Conservation (phyloP, 2,329 filamentous ascomycete species). For the Colletotrichum sp. region DNA sequence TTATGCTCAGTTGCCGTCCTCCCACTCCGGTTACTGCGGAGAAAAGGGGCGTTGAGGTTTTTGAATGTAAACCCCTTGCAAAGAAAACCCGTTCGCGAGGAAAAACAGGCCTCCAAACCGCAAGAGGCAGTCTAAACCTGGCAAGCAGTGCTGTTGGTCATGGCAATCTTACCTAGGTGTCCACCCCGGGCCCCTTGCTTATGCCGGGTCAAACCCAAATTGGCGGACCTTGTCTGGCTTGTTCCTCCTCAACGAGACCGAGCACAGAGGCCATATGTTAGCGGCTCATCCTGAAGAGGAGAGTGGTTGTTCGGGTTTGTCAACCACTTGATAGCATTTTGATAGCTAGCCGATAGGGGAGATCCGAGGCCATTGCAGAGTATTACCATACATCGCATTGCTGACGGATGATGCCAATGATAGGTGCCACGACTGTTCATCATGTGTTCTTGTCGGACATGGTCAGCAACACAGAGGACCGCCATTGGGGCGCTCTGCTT, state of each 20-base stretch:
- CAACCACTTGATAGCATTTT: not conserved
- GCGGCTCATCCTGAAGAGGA: not conserved
- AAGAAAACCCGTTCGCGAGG: not conserved
- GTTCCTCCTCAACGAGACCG: not conserved
- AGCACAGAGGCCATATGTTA: not conserved
- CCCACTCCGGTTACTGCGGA: not conserved
- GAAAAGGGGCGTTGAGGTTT: not conserved
- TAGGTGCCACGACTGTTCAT: slow-evolving; percentile 12
- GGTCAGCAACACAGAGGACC: not conserved
- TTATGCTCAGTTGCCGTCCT: not conserved
- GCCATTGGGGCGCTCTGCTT: slow-evolving; percentile 5
- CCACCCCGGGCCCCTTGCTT: not conserved
- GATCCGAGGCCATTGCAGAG: not conserved
- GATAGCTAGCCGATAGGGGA: not conserved
- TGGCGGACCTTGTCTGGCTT: not conserved
- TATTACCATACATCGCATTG: not conserved
- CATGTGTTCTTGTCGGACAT: slow-evolving; percentile 11
- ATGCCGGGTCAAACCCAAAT: not conserved
- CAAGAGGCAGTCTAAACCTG: not conserved
- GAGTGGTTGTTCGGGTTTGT: not conserved
- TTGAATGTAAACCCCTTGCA: not conserved
- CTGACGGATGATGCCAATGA: not conserved
- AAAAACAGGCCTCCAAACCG: not conserved
- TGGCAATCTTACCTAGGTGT: not conserved
- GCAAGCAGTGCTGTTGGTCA: not conserved